phyloP scores from a whole-genome alignment of 805 yeast species.

The Blastobotrys mokoenaii region DNA sequence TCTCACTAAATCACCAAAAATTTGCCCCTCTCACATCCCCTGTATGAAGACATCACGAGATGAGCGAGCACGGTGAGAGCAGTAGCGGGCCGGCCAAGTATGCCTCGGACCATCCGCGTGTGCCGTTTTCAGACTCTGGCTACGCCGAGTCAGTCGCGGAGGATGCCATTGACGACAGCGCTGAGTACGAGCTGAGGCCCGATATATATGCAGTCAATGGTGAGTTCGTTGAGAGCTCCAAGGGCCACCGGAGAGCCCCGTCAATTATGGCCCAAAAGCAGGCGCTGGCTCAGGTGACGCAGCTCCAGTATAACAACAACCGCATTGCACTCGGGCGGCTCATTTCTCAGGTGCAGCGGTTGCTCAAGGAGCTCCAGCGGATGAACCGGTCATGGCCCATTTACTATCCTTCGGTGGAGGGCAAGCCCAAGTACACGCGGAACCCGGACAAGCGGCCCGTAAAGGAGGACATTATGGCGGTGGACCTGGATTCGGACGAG shows the following conservation, averaged over 20 bases:
- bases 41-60: no score
- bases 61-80: no score
- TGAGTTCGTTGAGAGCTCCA: slow-evolving; percentile 8
- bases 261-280: slow-evolving; percentile 24
- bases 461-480: not conserved
- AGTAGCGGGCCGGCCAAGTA: not conserved
- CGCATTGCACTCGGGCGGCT: slow-evolving; percentile 51
- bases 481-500: not conserved
- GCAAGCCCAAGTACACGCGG: not conserved
- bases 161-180: no score
- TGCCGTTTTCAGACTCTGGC: slow-evolving; percentile 4
- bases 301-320: slow-evolving; percentile 69
- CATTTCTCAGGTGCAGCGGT: slow-evolving; percentile 21
- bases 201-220: slow-evolving; percentile 24
- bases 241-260: slow-evolving; percentile 16
- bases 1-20: no score
- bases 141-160: slow-evolving; percentile 1
- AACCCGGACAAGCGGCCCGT: not conserved
- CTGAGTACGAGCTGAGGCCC: slow-evolving; percentile 9
- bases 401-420: slow-evolving; percentile 21
- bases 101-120: slow-evolving; percentile 5
- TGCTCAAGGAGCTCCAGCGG: slow-evolving; percentile 24
- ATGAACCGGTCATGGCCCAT: slow-evolving; percentile 24
- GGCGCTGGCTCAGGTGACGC: slow-evolving; percentile 54
- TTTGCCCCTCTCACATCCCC: no score